A percentile compares a stretch with the other conserved stretches of the same genome.
Conservation (phyloP, 208 protist genomes). For the Crithidia thermophila region DNA sequence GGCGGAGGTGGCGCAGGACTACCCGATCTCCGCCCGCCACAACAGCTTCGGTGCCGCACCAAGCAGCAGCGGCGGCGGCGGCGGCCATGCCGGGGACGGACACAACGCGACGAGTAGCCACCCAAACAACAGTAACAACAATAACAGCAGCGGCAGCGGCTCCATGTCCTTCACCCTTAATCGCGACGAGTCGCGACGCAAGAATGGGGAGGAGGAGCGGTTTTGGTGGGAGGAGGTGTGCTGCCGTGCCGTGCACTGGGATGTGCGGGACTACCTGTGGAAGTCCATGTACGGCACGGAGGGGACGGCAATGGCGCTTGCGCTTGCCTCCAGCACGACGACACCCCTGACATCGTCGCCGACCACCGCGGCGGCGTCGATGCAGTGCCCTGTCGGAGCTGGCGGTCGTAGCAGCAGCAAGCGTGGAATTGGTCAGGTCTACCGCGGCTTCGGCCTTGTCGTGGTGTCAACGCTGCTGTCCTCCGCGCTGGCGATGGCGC, state of each 20-base stretch:
- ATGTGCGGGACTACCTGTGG: constrained; percentile 26
- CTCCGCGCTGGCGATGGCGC: constrained; percentile 13
- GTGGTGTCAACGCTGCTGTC: constrained; percentile 27
- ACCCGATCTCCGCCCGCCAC: constrained; percentile 4
- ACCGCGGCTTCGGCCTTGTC: constrained; percentile 30
- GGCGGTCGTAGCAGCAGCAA: constrained; percentile 1
- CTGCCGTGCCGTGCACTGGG: constrained; percentile 18
- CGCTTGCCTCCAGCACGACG: background rate
- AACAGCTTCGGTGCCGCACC: background rate
- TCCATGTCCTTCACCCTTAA: background rate
- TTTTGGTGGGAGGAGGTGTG: constrained; percentile 26
- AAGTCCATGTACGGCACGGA: constrained; percentile 20
- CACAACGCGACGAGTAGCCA: too few relatives aligned
- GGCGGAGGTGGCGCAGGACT: constrained; percentile 22
- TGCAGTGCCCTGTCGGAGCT: background rate
- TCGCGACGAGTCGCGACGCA: background rate
- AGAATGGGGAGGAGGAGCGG: constrained; percentile 10
- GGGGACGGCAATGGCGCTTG: background rate
- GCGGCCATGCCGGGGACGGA: background rate
- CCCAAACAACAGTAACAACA: background rate
- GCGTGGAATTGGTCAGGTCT: constrained; percentile 19
- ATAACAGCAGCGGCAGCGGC: background rate
- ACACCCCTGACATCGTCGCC: constrained; percentile 7
- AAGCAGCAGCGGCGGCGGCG: background rate
- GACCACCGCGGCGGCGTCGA: background rate